phyloP scores from a whole-genome alignment of 805 yeast genomes.

The Starmera caribaea region DNA sequence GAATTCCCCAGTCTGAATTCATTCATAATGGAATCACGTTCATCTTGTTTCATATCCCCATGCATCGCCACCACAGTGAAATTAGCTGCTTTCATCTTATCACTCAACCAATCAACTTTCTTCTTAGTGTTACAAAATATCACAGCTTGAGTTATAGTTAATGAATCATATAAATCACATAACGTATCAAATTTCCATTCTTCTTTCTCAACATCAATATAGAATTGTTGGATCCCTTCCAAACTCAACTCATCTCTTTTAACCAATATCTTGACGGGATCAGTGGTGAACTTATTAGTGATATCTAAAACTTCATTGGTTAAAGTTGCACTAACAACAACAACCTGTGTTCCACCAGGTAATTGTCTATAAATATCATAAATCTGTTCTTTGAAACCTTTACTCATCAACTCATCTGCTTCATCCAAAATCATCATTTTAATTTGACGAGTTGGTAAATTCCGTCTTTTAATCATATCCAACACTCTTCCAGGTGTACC shows the following conservation, averaged over 20 bases:
- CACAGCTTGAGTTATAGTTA: slow-evolving; percentile 95
- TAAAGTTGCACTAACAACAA: slow-evolving; percentile 90
- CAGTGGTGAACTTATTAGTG: slow-evolving; percentile 83
- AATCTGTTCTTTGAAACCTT: slow-evolving; percentile 94
- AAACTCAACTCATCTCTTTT: slow-evolving; percentile 89
- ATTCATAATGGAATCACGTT: slow-evolving; percentile 89
- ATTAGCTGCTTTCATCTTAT: slow-evolving; percentile 65
- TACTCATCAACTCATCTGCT: slow-evolving; percentile 89
- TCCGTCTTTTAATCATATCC: slow-evolving; percentile 84
- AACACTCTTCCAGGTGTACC: slow-evolving; percentile 96
- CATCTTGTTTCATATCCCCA: slow-evolving; percentile 93
- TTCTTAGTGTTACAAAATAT: slow-evolving; percentile 95
- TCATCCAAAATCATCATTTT: slow-evolving; percentile 91
- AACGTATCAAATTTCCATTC: slow-evolving; percentile 91
- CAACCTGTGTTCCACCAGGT: slow-evolving; percentile 85
- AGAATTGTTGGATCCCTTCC: slow-evolving; percentile 91
- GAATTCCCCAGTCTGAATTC: slow-evolving; percentile 93
- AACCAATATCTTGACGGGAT: slow-evolving; percentile 90
- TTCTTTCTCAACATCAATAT: slow-evolving; percentile 84
- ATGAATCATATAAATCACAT: slow-evolving; percentile 89
- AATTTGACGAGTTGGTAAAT: slow-evolving; percentile 60
- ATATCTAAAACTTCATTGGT: slow-evolving; percentile 87
- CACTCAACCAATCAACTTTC: slow-evolving; percentile 87
- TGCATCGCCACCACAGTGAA: slow-evolving; percentile 95
- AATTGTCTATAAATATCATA: slow-evolving; percentile 81